phyloP scores from a whole-genome alignment of 148 eudicot genomes.

The Rhododendron vialii region DNA sequence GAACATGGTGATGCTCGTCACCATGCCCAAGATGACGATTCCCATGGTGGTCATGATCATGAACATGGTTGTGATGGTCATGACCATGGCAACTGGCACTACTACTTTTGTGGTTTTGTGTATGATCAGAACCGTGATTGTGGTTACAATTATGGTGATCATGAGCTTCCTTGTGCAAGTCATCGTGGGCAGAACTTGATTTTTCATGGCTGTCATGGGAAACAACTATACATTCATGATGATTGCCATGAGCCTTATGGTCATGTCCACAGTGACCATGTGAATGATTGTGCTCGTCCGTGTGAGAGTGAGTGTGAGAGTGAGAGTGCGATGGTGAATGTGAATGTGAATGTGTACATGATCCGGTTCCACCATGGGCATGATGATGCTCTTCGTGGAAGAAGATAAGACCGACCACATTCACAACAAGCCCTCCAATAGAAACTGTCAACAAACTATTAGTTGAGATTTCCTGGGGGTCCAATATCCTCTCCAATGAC shows the following conservation, averaged over 20 bases:
- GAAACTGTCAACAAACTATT: slow-evolving; percentile 78
- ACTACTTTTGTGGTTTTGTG: background rate
- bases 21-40: slow-evolving; percentile 21
- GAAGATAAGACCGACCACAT: slow-evolving; percentile 81
- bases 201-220: slow-evolving; percentile 20
- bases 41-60: slow-evolving; percentile 14
- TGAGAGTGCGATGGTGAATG: slow-evolving; percentile 37
- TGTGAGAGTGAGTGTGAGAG: slow-evolving; percentile 18
- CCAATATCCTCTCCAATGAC: slow-evolving; percentile 89
- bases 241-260: slow-evolving; percentile 21
- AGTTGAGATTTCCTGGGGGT: slow-evolving; percentile 95
- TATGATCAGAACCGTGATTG: slow-evolving; percentile 20
- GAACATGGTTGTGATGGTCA: background rate
- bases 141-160: slow-evolving; percentile 23
- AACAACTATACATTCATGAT: slow-evolving; percentile 22
- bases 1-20: slow-evolving; percentile 1
- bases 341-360: slow-evolving; percentile 52
- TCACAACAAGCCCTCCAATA: slow-evolving; percentile 83
- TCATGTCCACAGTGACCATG: slow-evolving; percentile 24
- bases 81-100: slow-evolving; percentile 9
- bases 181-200: slow-evolving; percentile 8
- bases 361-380: slow-evolving; percentile 84
- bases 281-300: slow-evolving; percentile 5
- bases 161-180: background rate
- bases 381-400: slow-evolving; percentile 99